These are phyloP conservation scores for Peziza echinospora DNA, from an alignment of 495 filamentous ascomycete species.

Conservation along the genomic window DNA sequence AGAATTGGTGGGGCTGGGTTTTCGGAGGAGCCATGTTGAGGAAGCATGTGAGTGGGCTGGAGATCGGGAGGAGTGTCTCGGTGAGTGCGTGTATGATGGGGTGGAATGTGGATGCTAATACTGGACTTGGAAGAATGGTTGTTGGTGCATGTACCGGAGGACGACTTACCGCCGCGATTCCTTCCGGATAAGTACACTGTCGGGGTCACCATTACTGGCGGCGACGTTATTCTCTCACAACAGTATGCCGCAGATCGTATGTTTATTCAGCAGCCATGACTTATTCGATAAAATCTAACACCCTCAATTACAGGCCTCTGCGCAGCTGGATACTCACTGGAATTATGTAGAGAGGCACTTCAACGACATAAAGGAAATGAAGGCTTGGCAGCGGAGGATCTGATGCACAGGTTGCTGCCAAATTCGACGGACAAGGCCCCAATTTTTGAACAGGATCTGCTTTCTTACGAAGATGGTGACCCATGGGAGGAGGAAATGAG, in stretches of 20 bases:
- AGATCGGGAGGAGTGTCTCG: constrained; percentile 75
- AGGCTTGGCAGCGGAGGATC: constrained; percentile 47
- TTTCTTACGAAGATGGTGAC: constrained; percentile 13
- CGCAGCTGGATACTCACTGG: constrained; percentile 58
- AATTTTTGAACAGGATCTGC: constrained; percentile 11
- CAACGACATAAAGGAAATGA: constrained; percentile 50
- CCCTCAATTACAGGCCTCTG: constrained; percentile 26
- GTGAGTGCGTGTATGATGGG: constrained; percentile 16
- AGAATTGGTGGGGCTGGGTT: constrained; percentile 57
- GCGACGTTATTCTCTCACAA: constrained; percentile 32
- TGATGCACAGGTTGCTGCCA: constrained; percentile 46
- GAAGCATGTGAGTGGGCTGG: constrained; percentile 75
- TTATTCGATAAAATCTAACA: neutral
- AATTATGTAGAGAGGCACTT: constrained; percentile 56
- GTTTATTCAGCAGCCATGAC: neutral
- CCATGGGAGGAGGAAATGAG: constrained; percentile 72
- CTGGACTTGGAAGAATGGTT: constrained; percentile 40
- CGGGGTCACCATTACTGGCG: constrained; percentile 61
- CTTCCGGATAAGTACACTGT: constrained; percentile 77
- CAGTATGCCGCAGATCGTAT: constrained; percentile 16
- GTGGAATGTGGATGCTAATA: neutral
- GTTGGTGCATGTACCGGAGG: constrained; percentile 86
- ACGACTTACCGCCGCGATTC: constrained; percentile 76
- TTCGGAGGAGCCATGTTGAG: constrained; percentile 67
- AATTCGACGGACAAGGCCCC: neutral